Evolutionary conservation across 495 filamentous ascomycete genomes (phyloP), one percentile per base, ranked within the genome.

Genomic region (Daldinia decipiens): DNA sequence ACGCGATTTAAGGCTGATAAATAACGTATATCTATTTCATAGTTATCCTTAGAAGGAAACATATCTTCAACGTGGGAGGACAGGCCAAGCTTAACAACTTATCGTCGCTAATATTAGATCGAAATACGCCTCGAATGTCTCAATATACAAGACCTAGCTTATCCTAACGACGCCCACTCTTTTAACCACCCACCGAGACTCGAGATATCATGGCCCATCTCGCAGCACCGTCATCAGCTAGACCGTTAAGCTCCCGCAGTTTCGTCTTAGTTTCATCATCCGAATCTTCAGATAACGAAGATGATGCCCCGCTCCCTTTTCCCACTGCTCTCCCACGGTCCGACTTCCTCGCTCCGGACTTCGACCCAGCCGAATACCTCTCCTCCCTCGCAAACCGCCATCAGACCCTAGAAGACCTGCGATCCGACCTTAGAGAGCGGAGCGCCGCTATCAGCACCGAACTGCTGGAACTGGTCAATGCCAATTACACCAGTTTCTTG

Each of bases 331-430:
- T 98, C 51, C 86, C 92, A 12, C 92, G 94, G 24, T 79, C 83
- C 38, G 91, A 92, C 63, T 98, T 97, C 79, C 88, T 97, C 4
- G 79, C 88, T 15, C 86, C 90, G 1, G 79, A 89, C 68, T 99
- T 99, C 81, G 87, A 91, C 68, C 91, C 96, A 17, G 87, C 90
- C 5, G 81, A 82, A 0, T 99, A 96, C 81, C 90, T 99, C 39
- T 92, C 92, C 5, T 90, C 90, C 4, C 84, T 98, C 0, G 90
- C 85, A 32, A 90, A 94, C 75, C 90, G 95, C 1, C 94, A 98
- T 76, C 95, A 99, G 77, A 97, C 93, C 2, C 92, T 99, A 53
- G 95, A 97, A 78, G 96, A 99, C 78, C 84, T 99, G 17, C 92
- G 94, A 15, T 78, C 89, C 29, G 96, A 99, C 71, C 84, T 99